Conservation (phyloP, 441 rosid species). For the Eugenia klotzschiana region DNA sequence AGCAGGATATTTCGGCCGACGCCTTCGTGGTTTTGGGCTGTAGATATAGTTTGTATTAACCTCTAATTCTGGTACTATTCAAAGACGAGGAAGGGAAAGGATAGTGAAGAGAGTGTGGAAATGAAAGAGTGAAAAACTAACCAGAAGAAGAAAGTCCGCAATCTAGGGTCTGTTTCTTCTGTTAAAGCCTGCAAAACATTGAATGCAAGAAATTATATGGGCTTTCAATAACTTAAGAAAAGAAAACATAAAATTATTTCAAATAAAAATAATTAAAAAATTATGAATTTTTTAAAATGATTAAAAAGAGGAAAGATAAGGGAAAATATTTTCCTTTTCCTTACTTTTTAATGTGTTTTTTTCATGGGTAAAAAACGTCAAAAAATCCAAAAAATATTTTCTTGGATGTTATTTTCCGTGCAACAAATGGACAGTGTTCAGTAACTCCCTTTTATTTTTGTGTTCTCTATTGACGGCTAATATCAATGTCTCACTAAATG, state of each 20-base stretch:
- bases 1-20: constrained; percentile 14
- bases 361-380: too few species aligned
- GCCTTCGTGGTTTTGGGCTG: constrained; percentile 41
- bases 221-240: not conserved
- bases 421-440: too few species aligned
- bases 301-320: too few species aligned
- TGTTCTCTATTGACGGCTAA: too few species aligned
- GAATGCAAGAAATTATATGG: not conserved
- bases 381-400: too few species aligned
- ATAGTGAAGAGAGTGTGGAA: not conserved
- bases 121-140: constrained; percentile 11
- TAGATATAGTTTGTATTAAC: constrained; percentile 6
- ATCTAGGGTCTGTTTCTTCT: constrained; percentile 29
- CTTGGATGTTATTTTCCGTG: too few species aligned
- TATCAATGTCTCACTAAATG: too few species aligned
- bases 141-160: constrained; percentile 51
- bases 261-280: too few species aligned
- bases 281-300: too few species aligned
- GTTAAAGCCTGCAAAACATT: constrained; percentile 35
- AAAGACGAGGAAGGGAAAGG: not conserved
- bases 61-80: not conserved
- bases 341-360: too few species aligned
- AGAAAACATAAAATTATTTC: not conserved
- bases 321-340: too few species aligned
- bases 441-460: too few species aligned